Evolutionary conservation across 352 stramenopile species (phyloP).

Genomic region (Phytophthora megakarya): DNA sequence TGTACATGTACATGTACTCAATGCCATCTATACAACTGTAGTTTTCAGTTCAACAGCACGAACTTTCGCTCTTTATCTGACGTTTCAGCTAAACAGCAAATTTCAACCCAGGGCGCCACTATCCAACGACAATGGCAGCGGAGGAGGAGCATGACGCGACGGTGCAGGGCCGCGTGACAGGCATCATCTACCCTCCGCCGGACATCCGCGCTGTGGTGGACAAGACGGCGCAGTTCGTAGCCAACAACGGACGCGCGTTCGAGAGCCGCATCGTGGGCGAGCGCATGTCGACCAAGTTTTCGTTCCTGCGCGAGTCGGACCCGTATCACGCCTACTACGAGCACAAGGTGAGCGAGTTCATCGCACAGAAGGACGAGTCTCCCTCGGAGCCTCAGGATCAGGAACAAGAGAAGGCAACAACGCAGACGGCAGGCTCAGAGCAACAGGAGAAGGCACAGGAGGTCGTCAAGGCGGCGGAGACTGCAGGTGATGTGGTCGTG

Average conservation of each 20-base stretch:
- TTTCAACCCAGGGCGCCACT: neutral
- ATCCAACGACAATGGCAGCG: conserved; percentile 24
- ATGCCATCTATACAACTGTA: no score
- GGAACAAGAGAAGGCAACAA: conserved; percentile 11
- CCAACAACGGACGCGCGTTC: conserved; percentile 97
- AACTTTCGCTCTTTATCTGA: neutral
- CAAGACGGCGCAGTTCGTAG: conserved; percentile 98
- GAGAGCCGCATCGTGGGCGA: conserved; percentile 97
- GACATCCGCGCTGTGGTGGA: conserved; percentile 98
- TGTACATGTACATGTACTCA: no score
- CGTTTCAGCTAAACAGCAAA: neutral
- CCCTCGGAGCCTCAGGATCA: conserved; percentile 32
- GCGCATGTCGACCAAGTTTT: conserved; percentile 96
- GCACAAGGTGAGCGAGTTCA: conserved; percentile 92
- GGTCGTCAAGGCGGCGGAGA: conserved; percentile 33
- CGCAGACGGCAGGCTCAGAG: conserved; percentile 13
- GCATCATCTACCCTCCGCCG: conserved; percentile 96
- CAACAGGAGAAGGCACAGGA: conserved; percentile 33
- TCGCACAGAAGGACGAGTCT: conserved; percentile 47
- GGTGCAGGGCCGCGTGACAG: conserved; percentile 81
- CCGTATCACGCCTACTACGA: conserved; percentile 99
- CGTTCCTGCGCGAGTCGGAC: conserved; percentile 94
- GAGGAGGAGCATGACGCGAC: conserved; percentile 39
- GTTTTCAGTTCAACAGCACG: neutral
- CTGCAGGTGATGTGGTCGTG: conserved; percentile 59